A percentile compares a stretch with the other conserved stretches of the same genome.
These are phyloP conservation scores for Colletotrichum eleusines DNA, from an alignment of 2,329 filamentous ascomycete genomes.

Conservation along the genomic window DNA sequence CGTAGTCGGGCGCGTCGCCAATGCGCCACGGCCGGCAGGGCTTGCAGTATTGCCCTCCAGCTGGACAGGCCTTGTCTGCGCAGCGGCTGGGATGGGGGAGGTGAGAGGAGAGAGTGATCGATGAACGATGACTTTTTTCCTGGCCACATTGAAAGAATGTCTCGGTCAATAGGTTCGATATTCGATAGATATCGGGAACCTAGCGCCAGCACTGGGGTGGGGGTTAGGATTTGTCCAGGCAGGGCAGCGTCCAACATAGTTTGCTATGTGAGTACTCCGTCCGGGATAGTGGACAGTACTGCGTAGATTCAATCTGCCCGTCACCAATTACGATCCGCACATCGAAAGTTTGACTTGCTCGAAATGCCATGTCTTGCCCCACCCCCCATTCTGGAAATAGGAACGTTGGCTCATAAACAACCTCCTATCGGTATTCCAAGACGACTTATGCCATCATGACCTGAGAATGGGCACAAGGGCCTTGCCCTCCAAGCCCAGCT, in stretches of 20 bases:
- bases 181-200: conserved; percentile 8
- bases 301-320: background rate
- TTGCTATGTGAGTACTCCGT: background rate
- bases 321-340: conserved; percentile 30
- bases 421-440: conserved; percentile 20
- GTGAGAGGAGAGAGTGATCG: background rate
- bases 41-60: conserved; percentile 22
- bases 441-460: conserved; percentile 31
- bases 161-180: conserved; percentile 25
- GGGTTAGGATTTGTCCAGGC: background rate
- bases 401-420: conserved; percentile 18
- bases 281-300: too few relatives aligned
- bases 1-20: conserved; percentile 7
- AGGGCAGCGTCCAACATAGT: background rate
- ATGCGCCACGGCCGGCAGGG: conserved; percentile 12
- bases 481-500: conserved; percentile 12
- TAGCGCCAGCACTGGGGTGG: conserved; percentile 6
- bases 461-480: conserved; percentile 3
- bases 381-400: conserved; percentile 31
- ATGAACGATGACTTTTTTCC: conserved; percentile 9
- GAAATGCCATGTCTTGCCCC: conserved; percentile 24
- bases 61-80: conserved; percentile 21
- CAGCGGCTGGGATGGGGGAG: conserved; percentile 21
- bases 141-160: conserved; percentile 7
- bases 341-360: conserved; percentile 24